A percentile compares a stretch with the other conserved stretches of the same genome.
Conservation (phyloP, 306 rosid species). For the Albizia julibrissin region DNA sequence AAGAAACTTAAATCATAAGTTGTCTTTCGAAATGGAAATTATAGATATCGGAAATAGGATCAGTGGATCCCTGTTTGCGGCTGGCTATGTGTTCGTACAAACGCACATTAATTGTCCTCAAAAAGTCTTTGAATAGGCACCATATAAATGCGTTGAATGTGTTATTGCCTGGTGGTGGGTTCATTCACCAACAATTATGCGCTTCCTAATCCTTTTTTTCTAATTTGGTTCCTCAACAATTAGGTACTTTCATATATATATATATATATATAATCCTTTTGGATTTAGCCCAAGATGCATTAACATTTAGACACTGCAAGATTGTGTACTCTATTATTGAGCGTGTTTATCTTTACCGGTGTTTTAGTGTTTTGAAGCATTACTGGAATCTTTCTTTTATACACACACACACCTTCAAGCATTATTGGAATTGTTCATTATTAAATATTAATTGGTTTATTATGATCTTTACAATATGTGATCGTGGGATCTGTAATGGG, state of each 20-base stretch:
- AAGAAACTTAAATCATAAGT: slow-evolving; percentile 13
- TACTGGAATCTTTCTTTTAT: background rate
- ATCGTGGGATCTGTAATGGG: background rate
- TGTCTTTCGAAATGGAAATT: slow-evolving; percentile 8
- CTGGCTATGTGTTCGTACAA: background rate
- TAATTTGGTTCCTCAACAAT: background rate
- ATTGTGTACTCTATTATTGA: slow-evolving; percentile 23
- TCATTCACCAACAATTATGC: background rate
- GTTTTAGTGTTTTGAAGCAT: slow-evolving; percentile 13
- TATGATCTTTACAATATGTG: background rate
- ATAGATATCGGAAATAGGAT: background rate
- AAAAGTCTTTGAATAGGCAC: background rate
- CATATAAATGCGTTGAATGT: slow-evolving; percentile 16
- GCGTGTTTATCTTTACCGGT: background rate
- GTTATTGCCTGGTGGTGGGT: slow-evolving; percentile 39
- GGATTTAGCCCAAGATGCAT: slow-evolving; percentile 30
- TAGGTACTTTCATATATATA: background rate
- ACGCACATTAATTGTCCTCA: background rate
- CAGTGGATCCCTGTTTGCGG: slow-evolving; percentile 4
- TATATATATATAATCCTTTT: slow-evolving; percentile 12
- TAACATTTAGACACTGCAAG: slow-evolving; percentile 25
- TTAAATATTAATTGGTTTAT: background rate
- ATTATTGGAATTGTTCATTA: background rate
- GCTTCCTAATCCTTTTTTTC: slow-evolving; percentile 11
- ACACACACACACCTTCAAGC: background rate